Base-by-base conservation (phyloP, 2,329 filamentous ascomycete genomes). In the Phialemoniopsis sp. region DNA sequence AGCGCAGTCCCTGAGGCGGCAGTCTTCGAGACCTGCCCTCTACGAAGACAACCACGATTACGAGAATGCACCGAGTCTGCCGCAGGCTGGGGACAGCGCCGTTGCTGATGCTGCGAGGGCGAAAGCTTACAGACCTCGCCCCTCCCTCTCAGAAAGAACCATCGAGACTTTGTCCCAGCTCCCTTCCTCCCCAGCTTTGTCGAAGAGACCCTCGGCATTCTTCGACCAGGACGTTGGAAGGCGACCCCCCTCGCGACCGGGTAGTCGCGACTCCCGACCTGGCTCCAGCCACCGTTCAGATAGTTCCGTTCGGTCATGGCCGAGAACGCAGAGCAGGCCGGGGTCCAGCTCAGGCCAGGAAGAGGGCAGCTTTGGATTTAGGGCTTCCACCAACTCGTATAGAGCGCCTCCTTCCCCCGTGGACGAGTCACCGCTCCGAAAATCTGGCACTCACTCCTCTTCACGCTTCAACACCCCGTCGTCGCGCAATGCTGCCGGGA, bases 161-260 rank as follows among this genome's bases (percentile, higher is more conserved):
- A 82, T 95, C 32, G 88, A 95, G 58, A 95, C 88, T 0, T 67
- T 96, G 6, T 76, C 89, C 4, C 78, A 81, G 34, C 68, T 95
- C 21, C 87, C 89, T 0, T 80, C 87, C 0, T 93, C 89, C 1
- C 89, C 90, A 5, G 78, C 78, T 1, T 60, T 85, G 34, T 78
- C 73, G 38, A 78, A 79, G 42, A 78, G 81, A 39, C 68, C 76
- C 8, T 88, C 87, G 0, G 80, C 78, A 40, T 89, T 95, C 58
- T 93, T 87, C 55, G 81, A 80, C 36, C 62, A 70, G 3, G 71
- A 81, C n/a, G 75, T 76, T 42, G 68, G 74, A 7, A 76, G 76
- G 62, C 70, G 72, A 14, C 76, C 84, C 5, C 51, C 59, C 15
- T 76, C 73, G 3, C 62, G 72, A 13, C 64, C 68, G 5, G 65